These are phyloP conservation scores for Penicillium oxalicum DNA, from an alignment of 2,329 filamentous ascomycete genomes.

Conservation along the genomic window DNA sequence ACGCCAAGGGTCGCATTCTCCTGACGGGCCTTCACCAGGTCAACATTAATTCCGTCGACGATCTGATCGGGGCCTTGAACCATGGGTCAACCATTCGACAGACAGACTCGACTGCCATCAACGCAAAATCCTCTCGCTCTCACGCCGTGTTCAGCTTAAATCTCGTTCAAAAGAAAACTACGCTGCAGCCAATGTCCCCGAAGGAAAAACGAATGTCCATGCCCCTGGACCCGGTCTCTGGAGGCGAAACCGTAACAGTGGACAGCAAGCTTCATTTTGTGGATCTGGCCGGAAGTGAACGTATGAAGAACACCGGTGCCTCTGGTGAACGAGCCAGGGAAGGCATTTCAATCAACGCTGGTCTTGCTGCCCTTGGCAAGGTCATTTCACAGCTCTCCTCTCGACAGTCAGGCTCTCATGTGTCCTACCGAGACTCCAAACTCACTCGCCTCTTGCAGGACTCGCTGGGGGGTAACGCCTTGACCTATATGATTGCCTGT, in stretches of 20 bases:
- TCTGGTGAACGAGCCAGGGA: slow-evolving; percentile 92
- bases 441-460: slow-evolving; percentile 92
- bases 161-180: slow-evolving; percentile 68
- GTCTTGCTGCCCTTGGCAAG: slow-evolving; percentile 88
- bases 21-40: slow-evolving; percentile 85
- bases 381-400: slow-evolving; percentile 97
- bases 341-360: slow-evolving; percentile 96
- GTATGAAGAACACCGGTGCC: slow-evolving; percentile 93
- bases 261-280: slow-evolving; percentile 99
- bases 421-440: slow-evolving; percentile 97
- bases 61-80: slow-evolving; percentile 80
- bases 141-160: slow-evolving; percentile 97
- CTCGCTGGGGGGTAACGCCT: slow-evolving; percentile 91
- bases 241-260: slow-evolving; percentile 66
- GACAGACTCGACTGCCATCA: slow-evolving; percentile 94
- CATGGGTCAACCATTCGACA: slow-evolving; percentile 92
- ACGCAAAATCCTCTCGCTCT: slow-evolving; percentile 93
- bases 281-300: slow-evolving; percentile 92
- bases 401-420: slow-evolving; percentile 76
- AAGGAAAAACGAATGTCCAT: slow-evolving; percentile 82
- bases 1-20: slow-evolving; percentile 88
- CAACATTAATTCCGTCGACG: slow-evolving; percentile 83
- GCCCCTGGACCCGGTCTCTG: slow-evolving; percentile 70
- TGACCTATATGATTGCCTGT: slow-evolving; percentile 99
- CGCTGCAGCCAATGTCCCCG: slow-evolving; percentile 43